These are phyloP conservation scores for Nigrospora sphaerica DNA, from an alignment of 2,329 filamentous ascomycete genomes.

Conservation along the genomic window DNA sequence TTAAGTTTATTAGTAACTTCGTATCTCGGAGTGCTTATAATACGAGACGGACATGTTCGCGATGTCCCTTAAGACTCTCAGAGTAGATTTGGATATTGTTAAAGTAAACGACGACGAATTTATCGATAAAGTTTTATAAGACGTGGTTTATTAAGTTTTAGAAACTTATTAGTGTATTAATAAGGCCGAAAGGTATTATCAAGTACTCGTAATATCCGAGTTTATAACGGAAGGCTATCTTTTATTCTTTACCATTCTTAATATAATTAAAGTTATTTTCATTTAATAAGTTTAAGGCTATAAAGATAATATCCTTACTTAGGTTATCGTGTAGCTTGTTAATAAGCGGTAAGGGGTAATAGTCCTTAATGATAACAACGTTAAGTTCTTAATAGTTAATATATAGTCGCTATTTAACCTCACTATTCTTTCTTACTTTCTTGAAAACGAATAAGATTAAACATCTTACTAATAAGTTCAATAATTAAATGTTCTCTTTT, in stretches of 20 bases:
- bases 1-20: constrained; percentile 3
- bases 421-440: too few species aligned
- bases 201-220: constrained; percentile 18
- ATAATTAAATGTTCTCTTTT: too few species aligned
- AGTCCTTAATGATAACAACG: too few species aligned
- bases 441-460: too few species aligned
- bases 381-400: too few species aligned
- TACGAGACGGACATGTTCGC: background rate
- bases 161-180: background rate
- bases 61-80: constrained; percentile 11
- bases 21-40: background rate
- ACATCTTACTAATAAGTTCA: too few species aligned
- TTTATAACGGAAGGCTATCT: constrained; percentile 15
- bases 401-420: too few species aligned
- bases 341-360: too few species aligned
- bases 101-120: background rate
- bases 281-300: too few species aligned
- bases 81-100: constrained; percentile 7
- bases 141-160: background rate
- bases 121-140: background rate
- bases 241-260: constrained; percentile 13
- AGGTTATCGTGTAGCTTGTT: too few species aligned
- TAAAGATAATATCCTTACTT: too few species aligned
- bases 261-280: constrained; percentile 10
- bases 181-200: constrained; percentile 12